These are phyloP conservation scores for Colletotrichum acutatum DNA, from an alignment of 2,329 filamentous ascomycete species.

Conservation along the genomic window DNA sequence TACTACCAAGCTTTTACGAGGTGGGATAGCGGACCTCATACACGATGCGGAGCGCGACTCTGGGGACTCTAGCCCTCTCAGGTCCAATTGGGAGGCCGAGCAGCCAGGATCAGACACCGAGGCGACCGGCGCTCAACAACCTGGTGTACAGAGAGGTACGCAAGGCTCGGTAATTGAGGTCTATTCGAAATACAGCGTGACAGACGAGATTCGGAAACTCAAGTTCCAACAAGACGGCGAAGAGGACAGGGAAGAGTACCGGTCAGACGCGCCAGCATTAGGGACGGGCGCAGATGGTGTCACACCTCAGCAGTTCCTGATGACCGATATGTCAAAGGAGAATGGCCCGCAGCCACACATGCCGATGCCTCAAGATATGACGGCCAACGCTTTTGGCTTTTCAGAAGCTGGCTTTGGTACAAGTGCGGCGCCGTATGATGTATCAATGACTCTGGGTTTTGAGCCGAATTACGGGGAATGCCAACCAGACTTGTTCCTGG, in stretches of 20 bases:
- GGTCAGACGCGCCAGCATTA: not conserved
- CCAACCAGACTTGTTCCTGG: conserved; percentile 22
- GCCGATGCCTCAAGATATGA: conserved; percentile 1
- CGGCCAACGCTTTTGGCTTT: not conserved
- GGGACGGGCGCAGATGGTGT: not conserved
- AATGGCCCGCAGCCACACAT: not conserved
- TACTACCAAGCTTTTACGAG: conserved; percentile 15
- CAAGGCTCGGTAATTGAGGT: not conserved
- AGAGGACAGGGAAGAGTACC: not conserved
- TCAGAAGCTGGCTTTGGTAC: not conserved
- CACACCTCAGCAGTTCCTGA: not conserved
- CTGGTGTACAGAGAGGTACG: not conserved
- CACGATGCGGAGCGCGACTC: conserved; percentile 23
- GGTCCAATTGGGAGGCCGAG: conserved; percentile 24
- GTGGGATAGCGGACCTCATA: conserved; percentile 24
- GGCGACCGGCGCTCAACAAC: not conserved
- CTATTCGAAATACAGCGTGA: conserved; percentile 32
- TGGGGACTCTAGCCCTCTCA: conserved; percentile 7
- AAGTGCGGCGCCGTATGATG: not conserved
- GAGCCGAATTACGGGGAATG: conserved; percentile 26
- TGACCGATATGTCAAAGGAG: not conserved
- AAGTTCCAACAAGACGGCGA: conserved; percentile 24
- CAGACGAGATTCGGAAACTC: conserved; percentile 30
- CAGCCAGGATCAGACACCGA: not conserved
- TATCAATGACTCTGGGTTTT: conserved; percentile 25